phyloP scores from a whole-genome alignment of 2,329 filamentous ascomycete species.

The Sporothrix dimorphospora region DNA sequence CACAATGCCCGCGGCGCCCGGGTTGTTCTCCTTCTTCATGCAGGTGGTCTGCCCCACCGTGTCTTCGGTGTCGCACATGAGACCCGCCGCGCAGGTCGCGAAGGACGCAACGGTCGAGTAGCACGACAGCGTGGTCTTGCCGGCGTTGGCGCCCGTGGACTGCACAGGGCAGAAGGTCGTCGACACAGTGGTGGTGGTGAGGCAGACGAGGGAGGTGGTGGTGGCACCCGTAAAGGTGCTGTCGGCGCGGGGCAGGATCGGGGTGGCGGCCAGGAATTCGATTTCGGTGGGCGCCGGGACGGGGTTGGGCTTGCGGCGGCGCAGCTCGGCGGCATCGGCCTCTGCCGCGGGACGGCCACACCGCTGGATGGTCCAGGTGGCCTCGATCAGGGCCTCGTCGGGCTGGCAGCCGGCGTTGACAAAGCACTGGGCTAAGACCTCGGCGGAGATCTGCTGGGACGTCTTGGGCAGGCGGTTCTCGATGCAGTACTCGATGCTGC shows the following conservation, averaged over 20 bases:
- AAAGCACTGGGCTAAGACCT: slow-evolving; percentile 47
- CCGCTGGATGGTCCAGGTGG: slow-evolving; percentile 40
- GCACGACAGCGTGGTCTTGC: slow-evolving; percentile 46
- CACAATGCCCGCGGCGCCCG: slow-evolving; percentile 52
- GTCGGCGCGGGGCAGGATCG: slow-evolving; percentile 41
- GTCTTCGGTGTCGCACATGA: slow-evolving; percentile 51
- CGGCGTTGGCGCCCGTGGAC: slow-evolving; percentile 43
- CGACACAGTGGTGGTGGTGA: slow-evolving; percentile 41
- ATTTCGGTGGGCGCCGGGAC: slow-evolving; percentile 27
- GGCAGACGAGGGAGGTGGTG: slow-evolving; percentile 38
- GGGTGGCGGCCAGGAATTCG: background rate
- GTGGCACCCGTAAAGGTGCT: slow-evolving; percentile 41
- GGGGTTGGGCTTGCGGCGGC: slow-evolving; percentile 31
- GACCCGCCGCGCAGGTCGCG: slow-evolving; percentile 48
- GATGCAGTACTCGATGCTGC: slow-evolving; percentile 50
- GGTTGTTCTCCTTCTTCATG: slow-evolving; percentile 45
- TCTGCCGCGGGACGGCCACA: slow-evolving; percentile 37
- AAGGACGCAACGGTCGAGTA: slow-evolving; percentile 42
- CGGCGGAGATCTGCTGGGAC: slow-evolving; percentile 13
- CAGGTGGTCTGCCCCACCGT: slow-evolving; percentile 46
- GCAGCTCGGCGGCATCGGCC: slow-evolving; percentile 33
- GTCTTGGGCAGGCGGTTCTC: slow-evolving; percentile 35
- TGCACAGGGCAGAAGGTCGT: slow-evolving; percentile 47
- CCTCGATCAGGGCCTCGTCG: slow-evolving; percentile 43
- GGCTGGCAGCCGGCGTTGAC: slow-evolving; percentile 43